Evolutionary conservation across 768 basidiomycete species (phyloP).

Genomic region (Tremella fuciformis): DNA sequence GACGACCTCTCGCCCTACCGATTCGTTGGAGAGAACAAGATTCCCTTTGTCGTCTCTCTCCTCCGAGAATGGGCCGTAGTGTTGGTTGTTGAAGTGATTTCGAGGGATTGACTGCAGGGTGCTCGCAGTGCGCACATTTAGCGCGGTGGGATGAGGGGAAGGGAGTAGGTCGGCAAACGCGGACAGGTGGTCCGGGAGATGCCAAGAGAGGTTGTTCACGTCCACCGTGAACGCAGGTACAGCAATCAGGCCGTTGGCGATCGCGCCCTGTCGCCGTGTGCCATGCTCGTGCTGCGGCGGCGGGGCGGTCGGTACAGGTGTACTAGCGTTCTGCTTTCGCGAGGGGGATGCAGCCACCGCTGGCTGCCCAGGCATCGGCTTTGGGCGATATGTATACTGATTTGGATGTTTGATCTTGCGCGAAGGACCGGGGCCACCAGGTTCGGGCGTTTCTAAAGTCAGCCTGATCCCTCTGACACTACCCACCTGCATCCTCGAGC

Average conservation of each 20-base stretch:
- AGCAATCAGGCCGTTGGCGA: conserved; percentile 27
- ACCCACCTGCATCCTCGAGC: conserved; percentile 41
- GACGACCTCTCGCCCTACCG: conserved; percentile 21
- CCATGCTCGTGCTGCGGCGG: conserved; percentile 44
- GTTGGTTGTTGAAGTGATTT: conserved; percentile 40
- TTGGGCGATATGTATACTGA: conserved; percentile 57
- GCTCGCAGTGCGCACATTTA: conserved; percentile 48
- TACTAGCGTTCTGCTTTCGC: conserved; percentile 18
- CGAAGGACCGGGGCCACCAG: not conserved
- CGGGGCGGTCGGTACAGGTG: conserved; percentile 27
- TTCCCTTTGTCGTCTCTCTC: conserved; percentile 31
- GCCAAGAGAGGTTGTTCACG: conserved; percentile 59
- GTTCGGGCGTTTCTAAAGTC: conserved; percentile 14
- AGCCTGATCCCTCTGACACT: not conserved
- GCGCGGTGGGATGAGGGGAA: conserved; percentile 60
- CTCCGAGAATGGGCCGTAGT: conserved; percentile 42
- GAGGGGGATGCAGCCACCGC: conserved; percentile 29
- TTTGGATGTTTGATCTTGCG: conserved; percentile 55
- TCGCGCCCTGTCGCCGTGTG: conserved; percentile 39
- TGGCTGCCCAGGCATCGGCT: conserved; percentile 26
- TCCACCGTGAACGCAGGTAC: conserved; percentile 26
- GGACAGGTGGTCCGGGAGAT: conserved; percentile 85
- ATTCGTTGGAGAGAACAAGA: conserved; percentile 30
- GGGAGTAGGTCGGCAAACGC: conserved; percentile 83
- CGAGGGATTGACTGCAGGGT: conserved; percentile 24